Evolutionary conservation across 345 rosid genomes (phyloP).

Genomic region (Geranium brycei): DNA sequence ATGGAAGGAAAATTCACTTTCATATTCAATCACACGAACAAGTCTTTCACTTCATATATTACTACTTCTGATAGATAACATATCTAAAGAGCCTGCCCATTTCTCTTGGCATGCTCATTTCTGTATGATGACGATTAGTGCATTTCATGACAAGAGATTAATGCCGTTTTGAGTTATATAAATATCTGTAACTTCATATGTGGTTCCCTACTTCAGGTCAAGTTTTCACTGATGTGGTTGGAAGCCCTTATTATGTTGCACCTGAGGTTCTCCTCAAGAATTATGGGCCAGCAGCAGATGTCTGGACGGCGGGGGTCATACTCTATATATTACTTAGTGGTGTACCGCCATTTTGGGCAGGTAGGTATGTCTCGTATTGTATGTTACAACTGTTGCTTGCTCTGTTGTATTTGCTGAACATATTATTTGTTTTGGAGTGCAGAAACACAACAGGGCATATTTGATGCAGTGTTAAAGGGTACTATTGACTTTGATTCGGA

Average conservation of each 20-base stretch:
- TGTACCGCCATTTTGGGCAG: conserved; percentile 99
- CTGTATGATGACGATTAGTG: neutral
- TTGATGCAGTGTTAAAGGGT: conserved; percentile 92
- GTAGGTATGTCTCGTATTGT: conserved; percentile 18
- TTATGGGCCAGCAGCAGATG: conserved; percentile 94
- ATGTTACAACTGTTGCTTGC: too few relatives aligned
- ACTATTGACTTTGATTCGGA: conserved; percentile 78
- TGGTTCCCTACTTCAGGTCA: conserved; percentile 43
- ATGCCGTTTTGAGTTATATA: neutral
- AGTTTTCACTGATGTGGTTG: conserved; percentile 86
- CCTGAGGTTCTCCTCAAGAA: conserved; percentile 90
- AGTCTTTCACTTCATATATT: too few relatives aligned
- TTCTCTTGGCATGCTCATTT: neutral
- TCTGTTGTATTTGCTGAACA: neutral
- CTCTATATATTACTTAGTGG: conserved; percentile 91
- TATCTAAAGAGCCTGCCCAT: too few relatives aligned
- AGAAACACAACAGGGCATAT: conserved; percentile 97
- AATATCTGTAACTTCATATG: conserved; percentile 7
- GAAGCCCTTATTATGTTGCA: conserved; percentile 94
- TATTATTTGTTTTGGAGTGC: conserved; percentile 8
- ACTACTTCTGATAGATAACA: too few relatives aligned
- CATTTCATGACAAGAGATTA: neutral
- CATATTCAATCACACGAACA: too few relatives aligned
- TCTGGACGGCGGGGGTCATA: conserved; percentile 97
- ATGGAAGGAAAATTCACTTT: too few relatives aligned